Percentiles rank a stretch among this genome's conserved stretches.
phyloP scores from a whole-genome alignment of 768 basidiomycete genomes.

The Boletus patriciae region DNA sequence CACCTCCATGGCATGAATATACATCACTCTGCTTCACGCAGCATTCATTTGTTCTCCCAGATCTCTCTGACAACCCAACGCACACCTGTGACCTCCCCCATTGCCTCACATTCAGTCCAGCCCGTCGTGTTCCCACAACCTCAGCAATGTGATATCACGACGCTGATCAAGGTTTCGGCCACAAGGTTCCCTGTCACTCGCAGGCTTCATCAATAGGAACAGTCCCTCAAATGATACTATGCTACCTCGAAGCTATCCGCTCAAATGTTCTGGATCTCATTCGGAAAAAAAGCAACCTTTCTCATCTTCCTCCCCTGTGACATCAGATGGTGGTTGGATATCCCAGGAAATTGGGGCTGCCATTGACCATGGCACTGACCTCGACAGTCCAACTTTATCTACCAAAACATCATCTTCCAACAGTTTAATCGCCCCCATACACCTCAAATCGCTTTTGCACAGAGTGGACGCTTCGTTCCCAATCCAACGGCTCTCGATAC shows the following conservation, averaged over 20 bases:
- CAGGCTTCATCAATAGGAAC: too few species aligned
- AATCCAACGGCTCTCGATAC: too few species aligned
- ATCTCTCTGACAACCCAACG: constrained; percentile 49
- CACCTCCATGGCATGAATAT: constrained; percentile 3
- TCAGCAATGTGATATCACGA: constrained; percentile 31
- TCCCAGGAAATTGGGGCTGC: constrained; percentile 44
- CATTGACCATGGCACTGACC: constrained; percentile 41
- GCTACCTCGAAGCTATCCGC: constrained; percentile 85
- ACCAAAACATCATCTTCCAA: constrained; percentile 15
- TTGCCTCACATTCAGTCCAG: constrained; percentile 28
- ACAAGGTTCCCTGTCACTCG: too few species aligned
- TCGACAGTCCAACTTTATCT: constrained; percentile 17
- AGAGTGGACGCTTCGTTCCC: too few species aligned
- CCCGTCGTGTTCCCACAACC: constrained; percentile 10
- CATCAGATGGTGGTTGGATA: constrained; percentile 43
- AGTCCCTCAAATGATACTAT: too few species aligned
- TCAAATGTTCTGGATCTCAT: constrained; percentile 64
- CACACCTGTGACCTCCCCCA: constrained; percentile 28
- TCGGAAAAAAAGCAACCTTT: constrained; percentile 44
- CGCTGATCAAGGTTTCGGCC: too few species aligned
- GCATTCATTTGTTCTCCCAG: constrained; percentile 53
- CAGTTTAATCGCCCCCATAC: constrained; percentile 45
- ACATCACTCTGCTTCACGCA: constrained; percentile 21
- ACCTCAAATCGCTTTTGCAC: too few species aligned
- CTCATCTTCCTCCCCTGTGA: constrained; percentile 42